Evolutionary conservation across 495 filamentous ascomycete genomes (phyloP).

Genomic region (Aspergillus carlsbadensis): DNA sequence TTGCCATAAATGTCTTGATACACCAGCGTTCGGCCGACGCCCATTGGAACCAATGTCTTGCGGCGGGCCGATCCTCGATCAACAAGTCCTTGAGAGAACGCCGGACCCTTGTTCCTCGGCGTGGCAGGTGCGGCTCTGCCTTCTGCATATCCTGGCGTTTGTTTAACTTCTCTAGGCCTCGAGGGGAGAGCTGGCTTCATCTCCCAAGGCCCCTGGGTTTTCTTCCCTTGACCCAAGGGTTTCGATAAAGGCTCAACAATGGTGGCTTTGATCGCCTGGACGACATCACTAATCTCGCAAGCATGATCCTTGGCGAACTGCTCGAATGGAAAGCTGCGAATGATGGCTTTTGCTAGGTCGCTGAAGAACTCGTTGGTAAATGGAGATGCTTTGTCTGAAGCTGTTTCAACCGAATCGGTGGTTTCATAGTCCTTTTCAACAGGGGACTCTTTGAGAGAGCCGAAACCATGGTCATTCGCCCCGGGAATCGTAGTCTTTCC

Average conservation of each 20-base stretch:
- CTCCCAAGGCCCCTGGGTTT: too few relatives aligned
- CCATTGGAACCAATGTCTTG: not conserved
- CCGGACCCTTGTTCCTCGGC: too few relatives aligned
- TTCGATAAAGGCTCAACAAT: constrained; percentile 19
- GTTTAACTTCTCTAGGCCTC: not conserved
- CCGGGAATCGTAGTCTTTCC: not conserved
- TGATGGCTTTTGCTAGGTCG: constrained; percentile 18
- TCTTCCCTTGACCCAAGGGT: not conserved
- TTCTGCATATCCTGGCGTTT: not conserved
- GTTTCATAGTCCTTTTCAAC: not conserved
- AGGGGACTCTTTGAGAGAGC: not conserved
- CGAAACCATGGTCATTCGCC: not conserved
- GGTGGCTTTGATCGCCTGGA: constrained; percentile 18
- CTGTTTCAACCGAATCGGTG: not conserved
- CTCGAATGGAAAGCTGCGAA: constrained; percentile 18
- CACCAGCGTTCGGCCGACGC: not conserved
- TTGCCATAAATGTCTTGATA: constrained; percentile 2
- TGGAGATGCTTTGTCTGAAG: not conserved
- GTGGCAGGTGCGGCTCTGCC: not conserved
- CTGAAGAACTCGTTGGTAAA: constrained; percentile 23
- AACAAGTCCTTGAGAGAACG: not conserved
- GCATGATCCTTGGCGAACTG: constrained; percentile 18
- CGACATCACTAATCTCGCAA: constrained; percentile 15
- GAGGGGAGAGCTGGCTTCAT: not conserved
- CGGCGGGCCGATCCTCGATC: not conserved